A percentile compares a stretch with the other conserved stretches of the same genome.
Conservation (phyloP, 2,329 filamentous ascomycete genomes). For the Diplodia corticola region DNA sequence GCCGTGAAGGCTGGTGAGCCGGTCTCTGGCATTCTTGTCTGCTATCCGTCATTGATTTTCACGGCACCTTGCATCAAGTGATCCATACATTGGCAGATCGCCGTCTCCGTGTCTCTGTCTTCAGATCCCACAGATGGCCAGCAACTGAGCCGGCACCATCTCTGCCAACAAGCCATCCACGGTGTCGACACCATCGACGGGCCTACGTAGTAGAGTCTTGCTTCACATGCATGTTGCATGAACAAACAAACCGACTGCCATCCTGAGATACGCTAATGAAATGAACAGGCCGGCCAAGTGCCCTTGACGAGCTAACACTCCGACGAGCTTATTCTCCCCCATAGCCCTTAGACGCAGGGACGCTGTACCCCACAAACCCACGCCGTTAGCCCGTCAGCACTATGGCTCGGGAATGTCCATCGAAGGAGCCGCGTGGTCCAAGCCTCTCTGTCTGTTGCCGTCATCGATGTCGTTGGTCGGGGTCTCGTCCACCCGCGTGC, state of each 20-base stretch:
- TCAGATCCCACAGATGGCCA: too few species aligned
- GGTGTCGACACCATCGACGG: neutral
- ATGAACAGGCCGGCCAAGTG: neutral
- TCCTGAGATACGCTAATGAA: neutral
- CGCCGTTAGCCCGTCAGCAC: neutral
- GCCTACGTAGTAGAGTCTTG: neutral
- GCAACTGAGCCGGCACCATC: neutral
- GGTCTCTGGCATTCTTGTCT: neutral
- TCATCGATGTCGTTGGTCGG: neutral
- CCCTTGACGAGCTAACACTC: neutral
- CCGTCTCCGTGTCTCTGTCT: neutral
- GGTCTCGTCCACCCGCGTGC: neutral
- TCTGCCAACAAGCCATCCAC: neutral
- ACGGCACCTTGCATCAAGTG: neutral
- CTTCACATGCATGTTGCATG: neutral
- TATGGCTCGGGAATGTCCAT: neutral
- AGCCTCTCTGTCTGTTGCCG: neutral
- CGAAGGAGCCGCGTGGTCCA: neutral
- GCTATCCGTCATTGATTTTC: neutral
- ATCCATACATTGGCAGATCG: neutral
- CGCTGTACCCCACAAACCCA: neutral
- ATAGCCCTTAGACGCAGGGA: neutral
- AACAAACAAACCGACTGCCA: neutral
- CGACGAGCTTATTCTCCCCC: neutral
- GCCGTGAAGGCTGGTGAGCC: neutral